Evolutionary conservation across 306 rosid genomes (phyloP).

Genomic region (Vigna nakashimae): DNA sequence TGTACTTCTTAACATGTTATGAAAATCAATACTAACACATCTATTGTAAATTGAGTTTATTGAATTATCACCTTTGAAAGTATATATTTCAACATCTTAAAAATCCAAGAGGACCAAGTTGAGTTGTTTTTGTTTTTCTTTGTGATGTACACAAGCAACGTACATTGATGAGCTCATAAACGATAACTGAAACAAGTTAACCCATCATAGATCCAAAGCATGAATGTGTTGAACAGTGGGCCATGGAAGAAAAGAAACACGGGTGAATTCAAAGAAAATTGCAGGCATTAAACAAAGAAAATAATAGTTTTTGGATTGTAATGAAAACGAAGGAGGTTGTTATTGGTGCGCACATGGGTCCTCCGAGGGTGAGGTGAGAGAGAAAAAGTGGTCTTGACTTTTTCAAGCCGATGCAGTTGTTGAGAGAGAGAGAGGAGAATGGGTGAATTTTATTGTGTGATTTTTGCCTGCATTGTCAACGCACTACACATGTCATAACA

Average conservation of each 20-base stretch:
- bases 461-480: constrained; percentile 20
- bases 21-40: too few species aligned
- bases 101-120: not conserved
- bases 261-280: not conserved
- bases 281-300: not conserved
- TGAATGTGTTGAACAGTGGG: not conserved
- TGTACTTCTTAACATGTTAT: too few species aligned
- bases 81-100: too few species aligned
- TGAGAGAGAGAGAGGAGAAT: not conserved
- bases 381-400: constrained; percentile 17
- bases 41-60: too few species aligned
- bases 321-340: not conserved
- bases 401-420: not conserved
- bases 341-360: constrained; percentile 38
- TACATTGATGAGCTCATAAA: not conserved
- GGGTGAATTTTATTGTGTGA: constrained; percentile 1
- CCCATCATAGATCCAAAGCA: not conserved
- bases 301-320: not conserved
- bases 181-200: not conserved
- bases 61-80: too few species aligned
- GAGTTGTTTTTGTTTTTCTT: not conserved
- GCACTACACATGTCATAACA: constrained; percentile 37
- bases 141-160: not conserved
- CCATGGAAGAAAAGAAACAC: not conserved
- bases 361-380: not conserved